Base-by-base conservation (phyloP, 1,139 yeast genomes). In the Hyphopichia buzzinii region DNA sequence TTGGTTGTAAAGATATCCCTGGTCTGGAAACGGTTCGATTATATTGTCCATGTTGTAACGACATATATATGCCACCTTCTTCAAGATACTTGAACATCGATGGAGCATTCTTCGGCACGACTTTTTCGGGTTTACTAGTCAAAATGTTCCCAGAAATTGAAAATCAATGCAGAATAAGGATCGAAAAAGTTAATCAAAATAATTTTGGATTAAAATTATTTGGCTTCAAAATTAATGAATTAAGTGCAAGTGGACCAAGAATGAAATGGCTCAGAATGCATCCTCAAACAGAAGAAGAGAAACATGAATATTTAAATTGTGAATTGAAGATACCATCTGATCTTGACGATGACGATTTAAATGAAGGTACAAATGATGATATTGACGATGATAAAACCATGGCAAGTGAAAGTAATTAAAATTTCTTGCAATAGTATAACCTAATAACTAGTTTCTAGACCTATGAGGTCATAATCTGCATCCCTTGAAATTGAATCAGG, bases 91-190 rank as follows among this genome's bases (percentile, higher is more conserved):
- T 86, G 43, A 86, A 86, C 54, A 79, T 92, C 34, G 98, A 92
- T 59, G 98, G 98, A 4, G 96, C 97, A 1, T 92, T 84, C 53
- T 92, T 94, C 65, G 98, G 98, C 6, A 88, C 97, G 1, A 83
- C 95, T 22, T 92, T 92, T 64, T 95, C 96, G 0, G 97, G 96
- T 2, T 74, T 92, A 46, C 84, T 92, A 50, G 79, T 92, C 39
- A 86, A 88, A 56, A 85, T 88, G 74, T 89, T 83, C 63, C 90
- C 95, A 5, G 97, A 88, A 47, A 78, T 90, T 38, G 75, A 69
- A 44, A 68, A 71, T 44, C 76, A 71, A 49, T 71, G 77, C 48
- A 52, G 68, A 40, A 71, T 66, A 54, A 55, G 73, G 43, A 71
- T 64, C 59, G 73, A 72, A 53, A 77, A 76, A 55, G 76, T 77